Evolutionary conservation across 1,284 basidiomycete species (phyloP).

Genomic region (Melampsora americana): DNA sequence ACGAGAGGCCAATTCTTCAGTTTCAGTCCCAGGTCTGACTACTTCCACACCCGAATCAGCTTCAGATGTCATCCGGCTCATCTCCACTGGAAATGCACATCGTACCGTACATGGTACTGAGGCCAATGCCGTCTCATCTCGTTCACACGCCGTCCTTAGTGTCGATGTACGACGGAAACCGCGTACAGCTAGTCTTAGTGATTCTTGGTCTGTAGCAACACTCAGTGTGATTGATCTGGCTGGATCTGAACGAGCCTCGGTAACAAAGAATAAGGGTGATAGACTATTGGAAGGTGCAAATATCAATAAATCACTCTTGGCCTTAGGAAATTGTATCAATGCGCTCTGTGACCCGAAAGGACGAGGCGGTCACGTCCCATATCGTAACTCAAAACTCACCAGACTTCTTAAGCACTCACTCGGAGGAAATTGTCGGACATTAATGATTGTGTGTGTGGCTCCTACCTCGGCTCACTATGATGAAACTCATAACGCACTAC

Average conservation of each 20-base stretch:
- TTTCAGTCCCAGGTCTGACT: constrained; percentile 79
- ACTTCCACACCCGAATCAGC: constrained; percentile 74
- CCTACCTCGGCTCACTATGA: constrained; percentile 92
- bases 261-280: constrained; percentile 92
- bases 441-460: constrained; percentile 80
- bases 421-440: constrained; percentile 91
- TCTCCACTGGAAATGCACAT: constrained; percentile 77
- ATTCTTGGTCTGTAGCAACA: constrained; percentile 76
- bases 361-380: constrained; percentile 80
- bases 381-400: constrained; percentile 93
- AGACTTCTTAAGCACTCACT: constrained; percentile 92
- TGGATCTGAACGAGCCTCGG: constrained; percentile 88
- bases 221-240: constrained; percentile 95
- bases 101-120: constrained; percentile 88
- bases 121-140: constrained; percentile 88
- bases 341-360: constrained; percentile 83
- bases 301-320: constrained; percentile 93
- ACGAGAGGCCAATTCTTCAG: constrained; percentile 76
- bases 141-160: constrained; percentile 91
- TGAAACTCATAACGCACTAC: constrained; percentile 92
- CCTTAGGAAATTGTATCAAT: constrained; percentile 93
- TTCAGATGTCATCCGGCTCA: constrained; percentile 87
- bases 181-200: constrained; percentile 61
- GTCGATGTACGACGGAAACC: constrained; percentile 83
- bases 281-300: constrained; percentile 95